Base-by-base conservation (phyloP, 441 rosid genomes). In the Aquilaria agallochum region DNA sequence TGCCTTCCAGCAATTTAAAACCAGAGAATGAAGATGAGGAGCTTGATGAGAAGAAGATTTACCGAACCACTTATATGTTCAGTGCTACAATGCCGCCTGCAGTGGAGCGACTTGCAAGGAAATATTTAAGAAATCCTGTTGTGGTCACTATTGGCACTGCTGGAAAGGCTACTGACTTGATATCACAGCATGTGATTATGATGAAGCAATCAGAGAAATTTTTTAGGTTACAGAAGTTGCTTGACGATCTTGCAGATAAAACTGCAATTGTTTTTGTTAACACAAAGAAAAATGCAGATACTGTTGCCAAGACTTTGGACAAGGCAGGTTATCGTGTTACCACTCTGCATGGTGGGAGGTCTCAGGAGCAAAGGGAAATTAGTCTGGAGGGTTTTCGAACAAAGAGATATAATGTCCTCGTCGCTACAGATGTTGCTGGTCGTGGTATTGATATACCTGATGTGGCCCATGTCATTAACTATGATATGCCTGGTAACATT, bases 71-170 rank as follows among this genome's bases (percentile, higher is more conserved):
- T 32, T 94, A 94, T 68, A 94, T 94, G 98, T 94, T 94, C 50
- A 94, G 96, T 72, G 98, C 97, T 45, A 90, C 98, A 0, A 89
- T 89, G 98, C 97, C 97, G 42, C 87, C 96, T 33, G 92, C 93
- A 11, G 98, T 94, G 40, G 98, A 94, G 80, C 73, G 98, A 53
- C 92, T 94, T 15, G 97, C 97, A 5, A 83, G 96, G 79, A 94
- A 90, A 79, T 89, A 90, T 74, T 72, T 94, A 76, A 87, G 98
- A 68, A 94, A 94, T 63, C 98, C 97, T 20, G 98, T 89, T 36
- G 98, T 91, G 11, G 97, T 94, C 57, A 94, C 78, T 42, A 87
- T 90, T 58, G 97, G 97, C 58, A 90, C 98, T 63, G 97, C 97
- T 64, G 98, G 98, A 60, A 94, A 90, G 81, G 9, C 98, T 9